Evolutionary conservation across 2,329 filamentous ascomycete species (phyloP).

Genomic region (Tolypocladium pustulatum): DNA sequence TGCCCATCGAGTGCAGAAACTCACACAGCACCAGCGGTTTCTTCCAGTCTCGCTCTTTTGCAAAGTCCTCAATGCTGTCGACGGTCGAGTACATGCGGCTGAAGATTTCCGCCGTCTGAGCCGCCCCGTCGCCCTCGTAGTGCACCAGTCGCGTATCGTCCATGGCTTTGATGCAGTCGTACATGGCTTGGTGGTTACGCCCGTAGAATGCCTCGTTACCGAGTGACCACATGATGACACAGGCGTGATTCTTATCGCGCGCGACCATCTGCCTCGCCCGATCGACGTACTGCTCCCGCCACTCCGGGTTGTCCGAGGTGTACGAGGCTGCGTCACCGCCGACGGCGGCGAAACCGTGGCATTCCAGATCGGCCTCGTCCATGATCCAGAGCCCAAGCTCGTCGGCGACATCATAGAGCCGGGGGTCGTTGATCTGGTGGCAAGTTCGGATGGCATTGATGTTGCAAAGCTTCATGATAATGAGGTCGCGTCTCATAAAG

Average conservation of each 20-base stretch:
- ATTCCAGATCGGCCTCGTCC: constrained; percentile 45
- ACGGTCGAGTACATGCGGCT: constrained; percentile 55
- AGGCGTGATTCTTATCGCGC: constrained; percentile 50
- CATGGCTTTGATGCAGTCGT: constrained; percentile 45
- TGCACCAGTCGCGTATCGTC: constrained; percentile 51
- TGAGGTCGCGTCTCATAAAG: constrained; percentile 49
- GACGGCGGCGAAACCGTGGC: constrained; percentile 37
- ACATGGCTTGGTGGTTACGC: constrained; percentile 57
- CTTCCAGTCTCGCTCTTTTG: constrained; percentile 28
- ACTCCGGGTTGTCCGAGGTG: constrained; percentile 49
- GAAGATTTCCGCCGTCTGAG: constrained; percentile 50
- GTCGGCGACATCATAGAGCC: constrained; percentile 51
- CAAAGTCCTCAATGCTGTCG: constrained; percentile 29
- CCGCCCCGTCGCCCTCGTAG: constrained; percentile 52
- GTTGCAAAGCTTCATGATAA: constrained; percentile 58
- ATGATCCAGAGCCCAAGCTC: constrained; percentile 55
- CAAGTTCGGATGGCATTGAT: constrained; percentile 61
- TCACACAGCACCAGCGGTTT: constrained; percentile 51
- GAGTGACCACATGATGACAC: constrained; percentile 59
- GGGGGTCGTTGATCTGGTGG: constrained; percentile 53
- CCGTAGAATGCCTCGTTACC: constrained; percentile 67
- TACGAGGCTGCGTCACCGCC: constrained; percentile 26
- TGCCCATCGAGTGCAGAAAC: constrained; percentile 57
- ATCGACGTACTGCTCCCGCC: constrained; percentile 56
- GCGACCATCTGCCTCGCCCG: constrained; percentile 53